phyloP scores from a whole-genome alignment of 768 basidiomycete species.

The Leucosporidium scottii region DNA sequence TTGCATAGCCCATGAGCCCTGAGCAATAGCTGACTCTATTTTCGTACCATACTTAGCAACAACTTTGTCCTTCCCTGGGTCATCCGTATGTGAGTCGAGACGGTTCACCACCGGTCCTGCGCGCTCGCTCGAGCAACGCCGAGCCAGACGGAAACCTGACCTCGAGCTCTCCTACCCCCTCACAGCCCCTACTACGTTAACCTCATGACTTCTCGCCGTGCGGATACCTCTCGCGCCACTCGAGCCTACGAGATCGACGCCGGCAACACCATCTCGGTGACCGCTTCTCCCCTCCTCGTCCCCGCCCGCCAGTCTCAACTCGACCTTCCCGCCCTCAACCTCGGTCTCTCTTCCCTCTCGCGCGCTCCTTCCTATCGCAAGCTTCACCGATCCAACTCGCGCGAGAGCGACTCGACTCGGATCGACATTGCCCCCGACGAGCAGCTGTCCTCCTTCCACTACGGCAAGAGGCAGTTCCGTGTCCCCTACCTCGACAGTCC shows the following conservation, averaged over 20 bases:
- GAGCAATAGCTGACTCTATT: no score
- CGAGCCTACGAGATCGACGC: constrained; percentile 60
- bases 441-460: constrained; percentile 59
- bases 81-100: constrained; percentile 53
- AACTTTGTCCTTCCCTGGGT: constrained; percentile 60
- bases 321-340: constrained; percentile 28
- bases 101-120: no score
- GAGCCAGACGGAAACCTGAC: background rate
- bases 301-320: constrained; percentile 44
- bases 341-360: constrained; percentile 35
- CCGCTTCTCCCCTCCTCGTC: constrained; percentile 37
- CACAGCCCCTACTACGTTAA: constrained; percentile 64
- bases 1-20: no score
- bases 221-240: constrained; percentile 53
- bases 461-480: constrained; percentile 46
- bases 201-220: constrained; percentile 60
- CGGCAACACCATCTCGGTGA: constrained; percentile 48
- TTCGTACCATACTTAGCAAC: constrained; percentile 42
- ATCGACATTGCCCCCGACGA: constrained; percentile 49
- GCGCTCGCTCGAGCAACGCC: constrained; percentile 8
- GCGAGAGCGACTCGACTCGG: constrained; percentile 22
- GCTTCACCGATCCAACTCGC: constrained; percentile 11
- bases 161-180: constrained; percentile 8
- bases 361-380: background rate
- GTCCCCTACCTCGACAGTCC: constrained; percentile 42